A percentile compares a stretch with the other conserved stretches of the same genome.
Evolutionary conservation across 352 stramenopile genomes (phyloP).

Genomic region (Saprolegnia diclina): DNA sequence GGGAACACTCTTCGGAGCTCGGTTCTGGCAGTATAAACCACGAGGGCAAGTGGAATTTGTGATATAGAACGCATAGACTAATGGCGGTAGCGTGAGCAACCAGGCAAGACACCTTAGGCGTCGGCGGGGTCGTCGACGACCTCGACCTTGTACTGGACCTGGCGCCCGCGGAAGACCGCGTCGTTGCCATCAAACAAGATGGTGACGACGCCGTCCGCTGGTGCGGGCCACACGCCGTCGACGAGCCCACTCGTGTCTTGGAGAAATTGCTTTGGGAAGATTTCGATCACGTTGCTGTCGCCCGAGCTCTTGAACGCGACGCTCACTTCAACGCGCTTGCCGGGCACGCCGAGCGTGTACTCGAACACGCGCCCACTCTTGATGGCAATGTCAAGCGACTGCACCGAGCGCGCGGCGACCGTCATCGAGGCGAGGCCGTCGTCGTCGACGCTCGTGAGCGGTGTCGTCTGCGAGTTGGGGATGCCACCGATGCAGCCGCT

Average conservation of each 20-base stretch:
- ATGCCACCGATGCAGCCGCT: conserved; percentile 11
- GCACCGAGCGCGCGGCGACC: neutral
- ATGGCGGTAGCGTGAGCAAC: too few species aligned
- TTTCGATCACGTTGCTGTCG: neutral
- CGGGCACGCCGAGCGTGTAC: neutral
- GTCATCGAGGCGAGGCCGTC: conserved; percentile 6
- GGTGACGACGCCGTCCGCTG: neutral
- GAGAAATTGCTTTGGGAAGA: neutral
- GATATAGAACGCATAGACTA: neutral
- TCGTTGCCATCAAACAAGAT: neutral
- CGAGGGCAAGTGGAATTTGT: too few species aligned
- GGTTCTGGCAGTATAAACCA: too few species aligned
- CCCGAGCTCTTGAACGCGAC: neutral
- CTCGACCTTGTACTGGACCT: conserved; percentile 12
- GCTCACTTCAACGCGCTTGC: conserved; percentile 8
- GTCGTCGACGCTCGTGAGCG: neutral
- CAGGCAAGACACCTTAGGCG: neutral
- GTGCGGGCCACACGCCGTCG: neutral
- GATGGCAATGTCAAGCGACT: conserved; percentile 3
- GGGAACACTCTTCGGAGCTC: too few species aligned
- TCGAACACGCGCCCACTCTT: neutral
- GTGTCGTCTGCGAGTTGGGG: conserved; percentile 14
- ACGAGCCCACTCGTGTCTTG: neutral
- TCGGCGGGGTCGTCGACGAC: neutral
- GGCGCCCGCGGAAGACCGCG: neutral